Evolutionary conservation across 1,284 basidiomycete species (phyloP).

Genomic region (Sphagnurus paluster): DNA sequence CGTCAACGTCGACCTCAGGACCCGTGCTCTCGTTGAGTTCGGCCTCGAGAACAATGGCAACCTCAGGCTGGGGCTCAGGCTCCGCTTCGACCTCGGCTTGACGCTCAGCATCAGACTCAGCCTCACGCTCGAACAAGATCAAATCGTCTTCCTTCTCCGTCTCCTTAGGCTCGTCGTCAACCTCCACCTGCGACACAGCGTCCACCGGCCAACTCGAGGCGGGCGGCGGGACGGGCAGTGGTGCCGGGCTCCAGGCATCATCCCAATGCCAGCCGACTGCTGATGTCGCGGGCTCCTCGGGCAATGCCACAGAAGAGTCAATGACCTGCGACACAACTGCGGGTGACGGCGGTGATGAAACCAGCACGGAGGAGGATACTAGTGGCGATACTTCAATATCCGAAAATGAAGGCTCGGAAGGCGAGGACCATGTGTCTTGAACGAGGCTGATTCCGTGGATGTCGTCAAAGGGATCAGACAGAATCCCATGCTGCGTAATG

Average conservation of each 20-base stretch:
- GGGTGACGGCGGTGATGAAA: not conserved
- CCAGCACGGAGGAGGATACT: not conserved
- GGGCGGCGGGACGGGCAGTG: not conserved
- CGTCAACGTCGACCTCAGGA: conserved; percentile 8
- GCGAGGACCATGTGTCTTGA: not conserved
- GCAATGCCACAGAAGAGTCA: not conserved
- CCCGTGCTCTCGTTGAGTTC: too few relatives aligned
- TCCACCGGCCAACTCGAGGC: not conserved
- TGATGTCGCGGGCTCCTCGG: conserved; percentile 1
- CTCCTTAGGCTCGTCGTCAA: not conserved
- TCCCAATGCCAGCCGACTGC: conserved; percentile 15
- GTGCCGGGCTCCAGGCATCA: conserved; percentile 8
- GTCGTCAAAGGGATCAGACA: conserved; percentile 16
- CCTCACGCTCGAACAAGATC: not conserved
- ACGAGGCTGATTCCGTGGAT: not conserved
- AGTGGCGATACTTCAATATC: not conserved
- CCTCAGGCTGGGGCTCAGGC: too few relatives aligned
- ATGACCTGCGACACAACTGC: not conserved
- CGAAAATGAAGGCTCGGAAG: not conserved
- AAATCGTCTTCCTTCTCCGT: not conserved
- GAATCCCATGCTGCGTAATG: too few relatives aligned
- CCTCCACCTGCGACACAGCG: conserved; percentile 2
- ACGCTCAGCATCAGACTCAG: not conserved
- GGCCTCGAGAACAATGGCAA: too few relatives aligned
- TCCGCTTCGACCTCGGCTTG: not conserved